Conservation (phyloP, 1,139 yeast species). For the Candida gigantensis region DNA sequence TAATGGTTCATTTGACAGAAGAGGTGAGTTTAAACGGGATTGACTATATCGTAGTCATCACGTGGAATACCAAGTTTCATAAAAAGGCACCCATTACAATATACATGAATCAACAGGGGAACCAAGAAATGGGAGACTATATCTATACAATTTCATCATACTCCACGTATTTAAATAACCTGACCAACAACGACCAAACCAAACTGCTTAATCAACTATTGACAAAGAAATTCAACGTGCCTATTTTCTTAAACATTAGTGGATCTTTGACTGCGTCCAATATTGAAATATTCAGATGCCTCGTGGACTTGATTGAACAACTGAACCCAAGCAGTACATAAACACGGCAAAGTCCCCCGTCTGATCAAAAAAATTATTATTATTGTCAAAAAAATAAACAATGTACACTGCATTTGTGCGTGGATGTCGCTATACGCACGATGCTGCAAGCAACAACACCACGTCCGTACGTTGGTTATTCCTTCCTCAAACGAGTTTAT, state of each 20-base stretch:
- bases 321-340: background rate
- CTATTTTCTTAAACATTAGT: slow-evolving; percentile 19
- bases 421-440: too few species aligned
- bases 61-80: slow-evolving; percentile 5
- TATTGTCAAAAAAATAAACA: too few species aligned
- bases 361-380: too few species aligned
- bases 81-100: slow-evolving; percentile 17
- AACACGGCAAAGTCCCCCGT: too few species aligned
- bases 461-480: too few species aligned
- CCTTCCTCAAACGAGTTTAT: too few species aligned
- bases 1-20: slow-evolving; percentile 12
- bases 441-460: too few species aligned
- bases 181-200: slow-evolving; percentile 12
- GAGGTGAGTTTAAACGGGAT: slow-evolving; percentile 6
- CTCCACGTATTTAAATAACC: slow-evolving; percentile 14
- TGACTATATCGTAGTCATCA: slow-evolving; percentile 12
- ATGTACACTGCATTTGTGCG: too few species aligned
- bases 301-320: slow-evolving; percentile 5
- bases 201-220: slow-evolving; percentile 17
- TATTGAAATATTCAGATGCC: slow-evolving; percentile 9
- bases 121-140: slow-evolving; percentile 18
- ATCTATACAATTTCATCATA: slow-evolving; percentile 20
- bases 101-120: slow-evolving; percentile 18
- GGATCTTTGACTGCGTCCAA: slow-evolving; percentile 6
- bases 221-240: slow-evolving; percentile 18